Conservation (phyloP, 306 rosid species). For the Vicia villosa region DNA sequence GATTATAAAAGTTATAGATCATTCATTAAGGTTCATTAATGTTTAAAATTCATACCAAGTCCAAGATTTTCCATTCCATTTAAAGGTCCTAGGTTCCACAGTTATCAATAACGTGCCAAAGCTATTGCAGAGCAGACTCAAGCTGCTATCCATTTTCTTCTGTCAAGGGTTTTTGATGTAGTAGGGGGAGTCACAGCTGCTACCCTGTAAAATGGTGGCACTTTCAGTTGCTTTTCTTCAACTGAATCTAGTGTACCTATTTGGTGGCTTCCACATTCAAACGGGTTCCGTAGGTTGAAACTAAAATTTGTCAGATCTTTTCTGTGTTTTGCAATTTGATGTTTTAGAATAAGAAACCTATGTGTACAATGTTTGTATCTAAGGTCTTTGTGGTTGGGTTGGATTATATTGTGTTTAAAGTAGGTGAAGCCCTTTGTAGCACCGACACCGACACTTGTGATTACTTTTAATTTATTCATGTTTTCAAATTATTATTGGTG, state of each 20-base stretch:
- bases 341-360: background rate
- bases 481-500: too few relatives aligned
- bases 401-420: conserved; percentile 10
- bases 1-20: background rate
- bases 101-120: background rate
- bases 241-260: background rate
- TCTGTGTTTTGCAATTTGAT: conserved; percentile 23
- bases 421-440: background rate
- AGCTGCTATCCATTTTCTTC: background rate
- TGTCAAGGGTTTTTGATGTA: background rate
- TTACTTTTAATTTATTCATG: too few relatives aligned
- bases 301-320: conserved; percentile 11
- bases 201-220: too few relatives aligned
- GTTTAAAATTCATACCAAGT: background rate
- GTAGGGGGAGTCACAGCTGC: too few relatives aligned
- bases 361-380: background rate
- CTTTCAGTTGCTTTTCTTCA: too few relatives aligned
- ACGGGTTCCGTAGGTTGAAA: conserved; percentile 11
- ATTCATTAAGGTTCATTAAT: background rate
- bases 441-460: too few relatives aligned
- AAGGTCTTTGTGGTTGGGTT: background rate
- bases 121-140: background rate
- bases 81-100: background rate
- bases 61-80: background rate
- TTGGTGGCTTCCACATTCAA: conserved; percentile 3